phyloP scores from a whole-genome alignment of 768 basidiomycete genomes.

The Tricholoma flavovirens region DNA sequence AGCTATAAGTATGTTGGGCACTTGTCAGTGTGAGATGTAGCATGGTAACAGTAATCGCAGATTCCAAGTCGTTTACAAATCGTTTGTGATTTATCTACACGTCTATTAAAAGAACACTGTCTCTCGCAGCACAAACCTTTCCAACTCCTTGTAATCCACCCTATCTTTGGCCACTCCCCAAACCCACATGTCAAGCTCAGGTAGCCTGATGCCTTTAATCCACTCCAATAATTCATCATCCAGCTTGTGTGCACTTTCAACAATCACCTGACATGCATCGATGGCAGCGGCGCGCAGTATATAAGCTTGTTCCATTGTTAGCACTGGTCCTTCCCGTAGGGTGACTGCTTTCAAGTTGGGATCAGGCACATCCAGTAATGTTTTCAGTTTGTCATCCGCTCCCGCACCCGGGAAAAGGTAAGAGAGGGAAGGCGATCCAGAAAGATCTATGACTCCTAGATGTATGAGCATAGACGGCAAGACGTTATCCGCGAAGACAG shows the following conservation, averaged over 20 bases:
- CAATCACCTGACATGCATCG: conserved; percentile 69
- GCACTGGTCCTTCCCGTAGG: conserved; percentile 41
- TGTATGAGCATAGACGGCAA: conserved; percentile 78
- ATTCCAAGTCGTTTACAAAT: background rate
- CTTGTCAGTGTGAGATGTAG: too few species aligned
- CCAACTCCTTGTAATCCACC: conserved; percentile 58
- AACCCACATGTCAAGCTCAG: conserved; percentile 72
- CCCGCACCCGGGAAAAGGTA: conserved; percentile 45
- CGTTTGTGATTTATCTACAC: too few species aligned
- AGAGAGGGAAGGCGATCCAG: conserved; percentile 38
- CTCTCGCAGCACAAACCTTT: conserved; percentile 58
- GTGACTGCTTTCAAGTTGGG: conserved; percentile 3
- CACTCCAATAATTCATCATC: conserved; percentile 33
- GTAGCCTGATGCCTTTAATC: conserved; percentile 52
- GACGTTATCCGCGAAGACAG: conserved; percentile 78
- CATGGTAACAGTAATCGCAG: background rate
- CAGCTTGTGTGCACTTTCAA: conserved; percentile 43
- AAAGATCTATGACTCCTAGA: conserved; percentile 68
- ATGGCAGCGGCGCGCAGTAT: conserved; percentile 74
- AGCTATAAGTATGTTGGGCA: too few species aligned
- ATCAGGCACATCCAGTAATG: conserved; percentile 29
- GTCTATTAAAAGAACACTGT: conserved; percentile 62
- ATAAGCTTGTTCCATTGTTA: conserved; percentile 60
- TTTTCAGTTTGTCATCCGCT: conserved; percentile 29
- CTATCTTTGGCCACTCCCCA: conserved; percentile 80